phyloP scores from a whole-genome alignment of 139 green algal species.

The Coccomyxa sp. region DNA sequence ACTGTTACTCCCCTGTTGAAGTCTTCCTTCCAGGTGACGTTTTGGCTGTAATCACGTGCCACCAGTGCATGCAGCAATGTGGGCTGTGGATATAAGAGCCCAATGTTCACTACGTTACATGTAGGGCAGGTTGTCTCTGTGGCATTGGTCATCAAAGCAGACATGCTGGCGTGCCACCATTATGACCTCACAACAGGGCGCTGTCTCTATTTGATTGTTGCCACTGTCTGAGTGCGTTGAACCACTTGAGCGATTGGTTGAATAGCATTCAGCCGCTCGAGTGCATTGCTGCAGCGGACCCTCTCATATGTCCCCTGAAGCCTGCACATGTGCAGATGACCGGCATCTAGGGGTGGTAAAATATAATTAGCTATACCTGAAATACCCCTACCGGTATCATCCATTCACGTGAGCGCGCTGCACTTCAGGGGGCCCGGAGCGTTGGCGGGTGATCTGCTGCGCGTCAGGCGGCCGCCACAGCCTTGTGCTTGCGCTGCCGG shows the following conservation, averaged over 20 bases:
- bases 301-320: neutral
- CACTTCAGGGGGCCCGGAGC: slow-evolving; percentile 44
- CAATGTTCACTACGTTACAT: neutral
- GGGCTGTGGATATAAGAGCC: too few species aligned
- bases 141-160: neutral
- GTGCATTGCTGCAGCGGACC: too few species aligned
- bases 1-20: slow-evolving; percentile 59
- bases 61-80: too few species aligned
- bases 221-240: neutral
- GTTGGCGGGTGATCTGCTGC: slow-evolving; percentile 62
- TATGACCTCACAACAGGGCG: neutral
- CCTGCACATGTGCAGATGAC: neutral
- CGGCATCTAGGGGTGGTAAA: neutral
- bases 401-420: neutral
- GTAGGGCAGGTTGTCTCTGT: neutral
- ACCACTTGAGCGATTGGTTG: too few species aligned
- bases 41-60: neutral
- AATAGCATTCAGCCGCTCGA: too few species aligned
- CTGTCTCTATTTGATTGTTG: neutral
- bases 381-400: too few species aligned
- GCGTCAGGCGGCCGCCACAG: slow-evolving; percentile 59
- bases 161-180: neutral
- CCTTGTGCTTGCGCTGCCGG: slow-evolving; percentile 65
- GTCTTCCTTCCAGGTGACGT: slow-evolving; percentile 44
- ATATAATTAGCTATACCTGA: too few species aligned